Conservation (phyloP, 1,284 basidiomycete species). For the Rhizoctonia solani region DNA sequence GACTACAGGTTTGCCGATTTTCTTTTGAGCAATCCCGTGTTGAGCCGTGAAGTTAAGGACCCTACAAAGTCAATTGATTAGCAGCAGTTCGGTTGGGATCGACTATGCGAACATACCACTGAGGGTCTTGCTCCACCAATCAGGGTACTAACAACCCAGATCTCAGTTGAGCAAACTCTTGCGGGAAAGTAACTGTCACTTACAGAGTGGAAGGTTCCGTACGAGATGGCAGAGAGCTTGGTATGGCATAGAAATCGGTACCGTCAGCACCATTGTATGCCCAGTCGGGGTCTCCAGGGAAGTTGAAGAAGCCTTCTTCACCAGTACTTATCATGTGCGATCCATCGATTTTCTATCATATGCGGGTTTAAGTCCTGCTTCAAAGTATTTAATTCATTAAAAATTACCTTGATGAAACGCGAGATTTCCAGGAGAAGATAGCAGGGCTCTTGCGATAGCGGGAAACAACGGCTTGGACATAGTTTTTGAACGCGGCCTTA, state of each 20-base stretch:
- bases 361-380: neutral
- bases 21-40: conserved; percentile 36
- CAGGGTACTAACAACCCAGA: conserved; percentile 28
- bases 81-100: neutral
- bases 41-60: conserved; percentile 35
- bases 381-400: neutral
- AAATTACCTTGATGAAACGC: conserved; percentile 32
- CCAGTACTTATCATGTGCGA: conserved; percentile 34
- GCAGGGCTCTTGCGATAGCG: conserved; percentile 38
- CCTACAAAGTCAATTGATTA: neutral
- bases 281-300: conserved; percentile 32
- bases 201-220: conserved; percentile 37
- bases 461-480: conserved; percentile 41
- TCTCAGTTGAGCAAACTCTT: neutral
- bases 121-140: conserved; percentile 39
- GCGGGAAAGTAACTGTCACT: neutral
- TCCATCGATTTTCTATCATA: conserved; percentile 30
- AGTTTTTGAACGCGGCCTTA: conserved; percentile 40
- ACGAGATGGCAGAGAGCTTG: conserved; percentile 28
- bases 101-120: conserved; percentile 13
- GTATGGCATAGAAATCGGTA: conserved; percentile 35
- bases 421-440: conserved; percentile 38
- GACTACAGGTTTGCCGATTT: conserved; percentile 39
- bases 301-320: conserved; percentile 37
- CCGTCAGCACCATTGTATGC: conserved; percentile 37